These are phyloP conservation scores for Diplodia scrobiculata DNA, from an alignment of 2,329 filamentous ascomycete species.

Conservation along the genomic window DNA sequence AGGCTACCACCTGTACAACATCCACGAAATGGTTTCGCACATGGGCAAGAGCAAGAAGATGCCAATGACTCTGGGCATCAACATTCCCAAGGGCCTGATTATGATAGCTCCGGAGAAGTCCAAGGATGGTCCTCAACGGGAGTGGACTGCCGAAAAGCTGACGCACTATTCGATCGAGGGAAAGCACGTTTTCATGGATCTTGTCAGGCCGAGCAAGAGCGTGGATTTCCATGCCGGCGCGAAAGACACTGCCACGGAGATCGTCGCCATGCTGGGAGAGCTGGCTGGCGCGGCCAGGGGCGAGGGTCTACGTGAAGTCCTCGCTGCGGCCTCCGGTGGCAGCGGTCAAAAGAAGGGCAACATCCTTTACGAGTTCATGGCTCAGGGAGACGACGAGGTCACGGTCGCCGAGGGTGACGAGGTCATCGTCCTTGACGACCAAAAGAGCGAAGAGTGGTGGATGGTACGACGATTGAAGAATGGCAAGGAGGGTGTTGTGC, in stretches of 20 bases:
- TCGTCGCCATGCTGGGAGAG: constrained; percentile 83
- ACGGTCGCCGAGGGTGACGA: constrained; percentile 89
- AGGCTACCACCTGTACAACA: constrained; percentile 92
- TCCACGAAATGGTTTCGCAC: constrained; percentile 95
- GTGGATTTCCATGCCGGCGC: constrained; percentile 95
- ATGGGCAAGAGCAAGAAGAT: constrained; percentile 98
- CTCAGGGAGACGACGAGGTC: constrained; percentile 94
- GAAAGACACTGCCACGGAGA: constrained; percentile 94
- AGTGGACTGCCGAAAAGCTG: constrained; percentile 93
- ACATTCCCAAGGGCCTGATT: constrained; percentile 82
- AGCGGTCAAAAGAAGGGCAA: constrained; percentile 73
- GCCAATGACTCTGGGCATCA: constrained; percentile 95
- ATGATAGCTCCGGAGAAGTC: constrained; percentile 86
- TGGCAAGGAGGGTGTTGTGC: constrained; percentile 92
- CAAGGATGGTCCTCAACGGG: constrained; percentile 79
- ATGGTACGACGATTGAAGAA: constrained; percentile 88
- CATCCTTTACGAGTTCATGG: constrained; percentile 93
- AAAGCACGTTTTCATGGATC: constrained; percentile 94
- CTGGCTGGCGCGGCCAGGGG: constrained; percentile 81
- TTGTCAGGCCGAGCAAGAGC: constrained; percentile 89
- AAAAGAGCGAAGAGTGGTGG: constrained; percentile 97
- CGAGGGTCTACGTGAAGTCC: constrained; percentile 81
- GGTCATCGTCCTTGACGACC: constrained; percentile 84
- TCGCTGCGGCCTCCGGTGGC: constrained; percentile 72
- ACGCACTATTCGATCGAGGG: constrained; percentile 98